Conservation (phyloP, 164 flowering plant genomes). For the Berberis thunbergii region DNA sequence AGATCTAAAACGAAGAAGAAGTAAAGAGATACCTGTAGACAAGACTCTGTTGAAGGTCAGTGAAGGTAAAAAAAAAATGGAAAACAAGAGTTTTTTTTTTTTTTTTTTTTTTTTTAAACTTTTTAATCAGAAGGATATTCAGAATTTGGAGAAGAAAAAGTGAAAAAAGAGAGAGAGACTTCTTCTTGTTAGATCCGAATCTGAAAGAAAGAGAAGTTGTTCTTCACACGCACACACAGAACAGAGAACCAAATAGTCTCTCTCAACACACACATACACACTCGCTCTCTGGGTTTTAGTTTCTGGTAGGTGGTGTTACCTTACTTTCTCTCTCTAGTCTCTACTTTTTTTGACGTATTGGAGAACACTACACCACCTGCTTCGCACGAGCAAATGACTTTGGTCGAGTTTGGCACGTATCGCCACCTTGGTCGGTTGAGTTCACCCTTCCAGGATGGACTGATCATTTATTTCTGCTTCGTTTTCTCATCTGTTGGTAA, state of each 20-base stretch:
- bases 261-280: not conserved
- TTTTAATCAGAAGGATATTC: not conserved
- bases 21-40: not conserved
- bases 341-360: too few species aligned
- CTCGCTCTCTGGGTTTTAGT: not conserved
- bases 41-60: not conserved
- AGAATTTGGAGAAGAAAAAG: not conserved
- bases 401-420: constrained; percentile 18
- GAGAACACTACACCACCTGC: not conserved
- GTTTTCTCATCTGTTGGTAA: not conserved
- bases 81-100: not conserved
- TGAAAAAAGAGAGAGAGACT: not conserved
- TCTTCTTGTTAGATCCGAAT: not conserved
- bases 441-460: not conserved
- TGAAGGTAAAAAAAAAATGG: not conserved
- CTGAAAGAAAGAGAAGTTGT: not conserved
- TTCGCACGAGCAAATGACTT: not conserved
- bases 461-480: not conserved
- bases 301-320: too few species aligned
- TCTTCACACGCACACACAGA: not conserved
- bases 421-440: too few species aligned
- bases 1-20: not conserved
- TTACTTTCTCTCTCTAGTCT: too few species aligned
- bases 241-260: not conserved
- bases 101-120: too few species aligned